A percentile compares a stretch with the other conserved stretches of the same genome.
Conservation (phyloP, 768 basidiomycete species). For the Boletus sp. region DNA sequence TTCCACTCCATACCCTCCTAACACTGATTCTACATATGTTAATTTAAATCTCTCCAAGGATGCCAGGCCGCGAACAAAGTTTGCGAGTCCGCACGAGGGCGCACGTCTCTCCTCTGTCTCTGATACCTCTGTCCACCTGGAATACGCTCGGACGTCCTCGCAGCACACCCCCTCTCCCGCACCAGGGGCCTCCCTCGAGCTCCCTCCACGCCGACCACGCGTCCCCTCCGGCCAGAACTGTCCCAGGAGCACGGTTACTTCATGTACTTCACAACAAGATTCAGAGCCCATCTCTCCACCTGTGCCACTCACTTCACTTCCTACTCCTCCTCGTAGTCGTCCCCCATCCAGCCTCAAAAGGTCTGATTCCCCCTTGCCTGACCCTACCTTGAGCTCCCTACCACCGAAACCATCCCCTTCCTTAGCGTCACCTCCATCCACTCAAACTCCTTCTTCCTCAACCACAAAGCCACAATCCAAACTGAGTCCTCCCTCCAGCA, state of each 20-base stretch:
- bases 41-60: constrained; percentile 32
- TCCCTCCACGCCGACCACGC: constrained; percentile 28
- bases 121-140: constrained; percentile 24
- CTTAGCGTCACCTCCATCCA: constrained; percentile 29
- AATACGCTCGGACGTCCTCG: constrained; percentile 20
- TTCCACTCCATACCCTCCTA: constrained; percentile 13
- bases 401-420: constrained; percentile 21
- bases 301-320: constrained; percentile 18
- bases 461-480: constrained; percentile 28
- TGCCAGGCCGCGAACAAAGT: constrained; percentile 20
- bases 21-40: constrained; percentile 29
- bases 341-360: constrained; percentile 24
- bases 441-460: constrained; percentile 37
- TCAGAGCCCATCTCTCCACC: constrained; percentile 19
- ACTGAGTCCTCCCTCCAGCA: constrained; percentile 43
- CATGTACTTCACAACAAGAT: constrained; percentile 25
- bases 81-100: constrained; percentile 22
- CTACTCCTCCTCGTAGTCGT: constrained; percentile 30
- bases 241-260: constrained; percentile 27
- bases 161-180: constrained; percentile 16
- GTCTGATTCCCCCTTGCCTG: constrained; percentile 26
- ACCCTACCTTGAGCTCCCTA: constrained; percentile 18
- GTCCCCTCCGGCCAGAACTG: constrained; percentile 16
- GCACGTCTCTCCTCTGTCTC: constrained; percentile 25
- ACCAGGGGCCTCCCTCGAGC: constrained; percentile 17